These are phyloP conservation scores for Apophysomyces elegans DNA, from an alignment of 371 early-diverging fungal genomes.

Conservation along the genomic window DNA sequence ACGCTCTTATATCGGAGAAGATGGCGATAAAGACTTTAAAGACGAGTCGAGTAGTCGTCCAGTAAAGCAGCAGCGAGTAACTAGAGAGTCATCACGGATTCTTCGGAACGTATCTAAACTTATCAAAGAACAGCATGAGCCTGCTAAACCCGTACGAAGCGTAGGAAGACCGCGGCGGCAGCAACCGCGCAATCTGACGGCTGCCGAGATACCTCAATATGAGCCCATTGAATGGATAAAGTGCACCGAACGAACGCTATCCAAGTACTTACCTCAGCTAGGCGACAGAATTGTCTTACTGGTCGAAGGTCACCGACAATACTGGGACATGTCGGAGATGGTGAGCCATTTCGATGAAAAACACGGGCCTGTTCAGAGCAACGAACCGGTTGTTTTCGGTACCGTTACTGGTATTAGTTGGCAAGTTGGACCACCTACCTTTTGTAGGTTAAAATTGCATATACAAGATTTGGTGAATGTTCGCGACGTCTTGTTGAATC, in stretches of 20 bases:
- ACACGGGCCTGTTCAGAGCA: slow-evolving; percentile 52
- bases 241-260: slow-evolving; percentile 52
- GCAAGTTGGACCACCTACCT: slow-evolving; percentile 75
- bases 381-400: slow-evolving; percentile 63
- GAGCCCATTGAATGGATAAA: slow-evolving; percentile 69
- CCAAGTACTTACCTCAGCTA: slow-evolving; percentile 75
- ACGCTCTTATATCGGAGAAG: slow-evolving; percentile 22
- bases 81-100: slow-evolving; percentile 12
- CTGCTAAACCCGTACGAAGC: slow-evolving; percentile 16
- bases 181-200: slow-evolving; percentile 26
- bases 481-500: slow-evolving; percentile 19
- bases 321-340: slow-evolving; percentile 57
- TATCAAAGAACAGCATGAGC: slow-evolving; percentile 2
- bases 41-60: slow-evolving; percentile 29
- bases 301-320: slow-evolving; percentile 68
- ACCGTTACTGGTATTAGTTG: slow-evolving; percentile 61
- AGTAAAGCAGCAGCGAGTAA: slow-evolving; percentile 12
- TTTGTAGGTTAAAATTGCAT: slow-evolving; percentile 60
- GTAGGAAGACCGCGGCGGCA: slow-evolving; percentile 1
- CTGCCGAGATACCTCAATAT: slow-evolving; percentile 39
- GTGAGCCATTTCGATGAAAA: slow-evolving; percentile 56
- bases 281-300: slow-evolving; percentile 68
- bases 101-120: slow-evolving; percentile 13
- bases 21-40: slow-evolving; percentile 36
- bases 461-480: slow-evolving; percentile 42